Conservation (phyloP, 75 land plant species). For the Picea glauca region DNA sequence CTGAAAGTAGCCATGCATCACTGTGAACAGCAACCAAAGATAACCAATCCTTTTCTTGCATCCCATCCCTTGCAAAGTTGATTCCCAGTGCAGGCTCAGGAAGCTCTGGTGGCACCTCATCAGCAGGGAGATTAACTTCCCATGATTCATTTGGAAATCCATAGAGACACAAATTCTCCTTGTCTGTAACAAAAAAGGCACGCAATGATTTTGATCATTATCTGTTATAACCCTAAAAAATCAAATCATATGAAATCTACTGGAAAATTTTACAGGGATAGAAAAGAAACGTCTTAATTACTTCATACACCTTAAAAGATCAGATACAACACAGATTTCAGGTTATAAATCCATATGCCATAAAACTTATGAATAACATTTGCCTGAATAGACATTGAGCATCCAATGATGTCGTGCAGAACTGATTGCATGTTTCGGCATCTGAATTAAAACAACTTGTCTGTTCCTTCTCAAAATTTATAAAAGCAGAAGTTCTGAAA, state of each 20-base stretch:
- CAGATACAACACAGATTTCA: neutral
- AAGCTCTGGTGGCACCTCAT: conserved; percentile 77
- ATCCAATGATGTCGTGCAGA: neutral
- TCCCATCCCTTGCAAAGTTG: conserved; percentile 79
- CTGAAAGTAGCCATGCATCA: conserved; percentile 73
- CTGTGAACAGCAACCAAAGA: conserved; percentile 71
- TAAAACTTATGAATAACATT: neutral
- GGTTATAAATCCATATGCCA: neutral
- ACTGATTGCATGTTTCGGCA: neutral
- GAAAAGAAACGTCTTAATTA: neutral
- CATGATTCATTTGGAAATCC: conserved; percentile 63
- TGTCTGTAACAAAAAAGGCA: conserved; percentile 34
- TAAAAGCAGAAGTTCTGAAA: neutral
- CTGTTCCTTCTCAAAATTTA: neutral
- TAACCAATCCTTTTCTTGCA: conserved; percentile 68
- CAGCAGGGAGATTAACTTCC: conserved; percentile 71
- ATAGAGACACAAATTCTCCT: conserved; percentile 66
- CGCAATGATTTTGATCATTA: neutral
- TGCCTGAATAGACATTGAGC: neutral
- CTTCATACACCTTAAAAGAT: neutral
- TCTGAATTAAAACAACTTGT: neutral
- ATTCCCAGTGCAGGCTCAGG: conserved; percentile 77
- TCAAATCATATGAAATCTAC: neutral
- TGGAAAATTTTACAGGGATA: neutral
- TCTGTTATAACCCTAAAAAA: neutral